phyloP scores from a whole-genome alignment of 805 yeast species.

The Komagataella phaffii region DNA sequence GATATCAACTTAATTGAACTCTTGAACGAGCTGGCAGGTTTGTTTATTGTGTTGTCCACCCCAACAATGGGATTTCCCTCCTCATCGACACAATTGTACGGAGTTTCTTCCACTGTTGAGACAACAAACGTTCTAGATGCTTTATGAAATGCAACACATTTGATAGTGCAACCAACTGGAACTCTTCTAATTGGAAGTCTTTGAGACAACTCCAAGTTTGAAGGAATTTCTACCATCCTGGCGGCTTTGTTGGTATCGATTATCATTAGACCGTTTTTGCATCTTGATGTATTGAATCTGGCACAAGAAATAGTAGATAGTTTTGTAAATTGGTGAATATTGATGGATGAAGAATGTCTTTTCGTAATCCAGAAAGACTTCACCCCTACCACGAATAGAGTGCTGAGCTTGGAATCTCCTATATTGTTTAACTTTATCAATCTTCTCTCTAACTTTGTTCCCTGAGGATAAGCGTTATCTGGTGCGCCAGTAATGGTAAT shows the following conservation, averaged over 20 bases:
- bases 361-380: conserved; percentile 61
- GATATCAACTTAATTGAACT: conserved; percentile 56
- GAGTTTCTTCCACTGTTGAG: conserved; percentile 43
- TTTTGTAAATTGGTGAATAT: conserved; percentile 53
- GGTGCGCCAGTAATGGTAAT: conserved; percentile 63
- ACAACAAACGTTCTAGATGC: conserved; percentile 46
- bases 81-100: conserved; percentile 59
- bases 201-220: conserved; percentile 12
- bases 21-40: conserved; percentile 42
- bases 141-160: conserved; percentile 58
- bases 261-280: conserved; percentile 44
- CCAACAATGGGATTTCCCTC: conserved; percentile 59
- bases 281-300: conserved; percentile 22
- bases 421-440: conserved; percentile 39
- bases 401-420: background rate
- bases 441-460: conserved; percentile 57
- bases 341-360: conserved; percentile 46
- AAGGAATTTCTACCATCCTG: conserved; percentile 34
- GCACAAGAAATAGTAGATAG: conserved; percentile 58
- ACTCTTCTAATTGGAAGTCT: conserved; percentile 44
- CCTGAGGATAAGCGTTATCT: conserved; percentile 57
- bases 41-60: conserved; percentile 23
- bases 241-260: conserved; percentile 63
- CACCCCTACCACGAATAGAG: conserved; percentile 58
- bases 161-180: conserved; percentile 46